Conservation (phyloP, 1,284 basidiomycete genomes). For the Marasmius sp. region DNA sequence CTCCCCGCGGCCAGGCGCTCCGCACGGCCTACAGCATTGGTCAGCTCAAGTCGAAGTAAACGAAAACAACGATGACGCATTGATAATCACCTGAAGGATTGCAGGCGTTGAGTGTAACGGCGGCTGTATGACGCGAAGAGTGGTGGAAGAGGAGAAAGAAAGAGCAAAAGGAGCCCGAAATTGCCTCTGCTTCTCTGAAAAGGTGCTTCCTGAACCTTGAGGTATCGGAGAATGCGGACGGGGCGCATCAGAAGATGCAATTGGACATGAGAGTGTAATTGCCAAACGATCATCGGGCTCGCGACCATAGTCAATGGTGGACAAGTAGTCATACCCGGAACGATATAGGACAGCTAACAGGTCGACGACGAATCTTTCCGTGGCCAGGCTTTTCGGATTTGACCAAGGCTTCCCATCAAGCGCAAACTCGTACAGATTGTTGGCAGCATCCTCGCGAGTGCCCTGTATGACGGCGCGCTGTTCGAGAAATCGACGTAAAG, state of each 20-base stretch:
- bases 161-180: constrained; percentile 59
- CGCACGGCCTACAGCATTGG: constrained; percentile 59
- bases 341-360: constrained; percentile 63
- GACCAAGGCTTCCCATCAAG: constrained; percentile 72
- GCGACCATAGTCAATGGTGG: constrained; percentile 73
- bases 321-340: constrained; percentile 63
- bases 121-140: constrained; percentile 70
- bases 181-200: constrained; percentile 36
- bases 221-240: constrained; percentile 31
- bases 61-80: neutral
- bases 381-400: constrained; percentile 58
- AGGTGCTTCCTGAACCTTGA: constrained; percentile 33
- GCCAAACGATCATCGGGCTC: constrained; percentile 72
- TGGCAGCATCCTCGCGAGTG: constrained; percentile 54
- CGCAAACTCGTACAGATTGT: constrained; percentile 64
- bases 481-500: constrained; percentile 57
- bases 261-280: constrained; percentile 63
- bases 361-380: constrained; percentile 69
- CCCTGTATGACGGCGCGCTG: constrained; percentile 40
- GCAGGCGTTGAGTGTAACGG: constrained; percentile 74
- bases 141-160: constrained; percentile 66
- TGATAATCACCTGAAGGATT: constrained; percentile 44
- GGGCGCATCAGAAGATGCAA: constrained; percentile 29
- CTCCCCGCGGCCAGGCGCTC: constrained; percentile 74
- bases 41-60: neutral